These are phyloP conservation scores for Mycena alexandri DNA, from an alignment of 768 basidiomycete species.

Conservation along the genomic window DNA sequence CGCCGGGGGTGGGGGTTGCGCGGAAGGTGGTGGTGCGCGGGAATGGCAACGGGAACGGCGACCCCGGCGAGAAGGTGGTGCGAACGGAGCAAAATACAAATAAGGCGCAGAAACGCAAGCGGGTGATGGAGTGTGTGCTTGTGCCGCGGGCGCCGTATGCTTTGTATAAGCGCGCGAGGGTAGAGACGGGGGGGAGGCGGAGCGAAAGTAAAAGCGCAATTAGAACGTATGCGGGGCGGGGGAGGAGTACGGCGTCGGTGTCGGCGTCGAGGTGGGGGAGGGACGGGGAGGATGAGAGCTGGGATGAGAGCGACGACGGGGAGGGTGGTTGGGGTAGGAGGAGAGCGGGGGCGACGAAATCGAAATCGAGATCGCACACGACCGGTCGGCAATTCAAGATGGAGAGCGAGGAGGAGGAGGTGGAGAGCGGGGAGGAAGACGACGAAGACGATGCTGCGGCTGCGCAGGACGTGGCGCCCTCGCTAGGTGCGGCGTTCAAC, in stretches of 20 bases:
- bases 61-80: background rate
- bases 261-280: background rate
- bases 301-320: background rate
- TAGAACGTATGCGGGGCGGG: too few relatives aligned
- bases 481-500: slow-evolving; percentile 24
- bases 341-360: too few relatives aligned
- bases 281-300: background rate
- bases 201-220: too few relatives aligned
- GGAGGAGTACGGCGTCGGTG: too few relatives aligned
- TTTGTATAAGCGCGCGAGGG: background rate
- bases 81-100: background rate
- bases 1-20: too few relatives aligned
- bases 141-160: slow-evolving; percentile 21
- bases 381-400: background rate
- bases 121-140: slow-evolving; percentile 19
- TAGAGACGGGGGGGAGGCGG: background rate
- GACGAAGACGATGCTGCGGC: too few relatives aligned
- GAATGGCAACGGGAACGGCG: too few relatives aligned
- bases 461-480: background rate
- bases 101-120: slow-evolving; percentile 10
- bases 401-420: background rate
- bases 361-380: background rate
- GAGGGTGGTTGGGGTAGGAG: too few relatives aligned
- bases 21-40: background rate
- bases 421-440: background rate